Conservation (phyloP, 768 basidiomycete genomes). For the Leccinum aurantiacum region DNA sequence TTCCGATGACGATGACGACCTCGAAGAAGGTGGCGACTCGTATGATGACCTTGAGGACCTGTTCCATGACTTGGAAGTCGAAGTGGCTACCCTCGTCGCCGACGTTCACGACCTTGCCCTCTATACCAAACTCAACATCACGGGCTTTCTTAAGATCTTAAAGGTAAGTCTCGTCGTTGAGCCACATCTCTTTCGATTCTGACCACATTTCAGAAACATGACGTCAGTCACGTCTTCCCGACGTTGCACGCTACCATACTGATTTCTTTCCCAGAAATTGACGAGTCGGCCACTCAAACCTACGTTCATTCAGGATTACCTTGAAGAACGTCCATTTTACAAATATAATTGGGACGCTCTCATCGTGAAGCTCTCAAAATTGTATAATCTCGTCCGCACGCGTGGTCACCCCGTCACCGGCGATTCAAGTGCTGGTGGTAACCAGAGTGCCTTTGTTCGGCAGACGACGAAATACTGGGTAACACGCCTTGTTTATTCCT, state of each 20-base stretch:
- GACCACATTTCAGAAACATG: constrained; percentile 72
- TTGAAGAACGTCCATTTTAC: constrained; percentile 95
- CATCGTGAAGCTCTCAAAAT: constrained; percentile 91
- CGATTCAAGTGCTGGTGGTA: constrained; percentile 92
- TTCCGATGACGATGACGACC: constrained; percentile 58
- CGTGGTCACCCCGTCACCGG: constrained; percentile 93
- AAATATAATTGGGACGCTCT: constrained; percentile 95
- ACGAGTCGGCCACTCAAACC: constrained; percentile 80
- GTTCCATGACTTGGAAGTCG: constrained; percentile 87
- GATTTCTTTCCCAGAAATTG: constrained; percentile 70
- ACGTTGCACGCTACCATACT: constrained; percentile 9
- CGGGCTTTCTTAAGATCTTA: constrained; percentile 97
- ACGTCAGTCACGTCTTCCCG: constrained; percentile 48
- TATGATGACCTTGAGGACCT: constrained; percentile 79
- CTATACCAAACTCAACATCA: constrained; percentile 96
- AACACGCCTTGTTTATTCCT: constrained; percentile 11
- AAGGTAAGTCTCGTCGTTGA: constrained; percentile 53
- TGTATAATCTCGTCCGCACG: constrained; percentile 94
- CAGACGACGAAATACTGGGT: constrained; percentile 99
- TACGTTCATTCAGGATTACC: constrained; percentile 85
- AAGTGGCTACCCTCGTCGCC: constrained; percentile 92
- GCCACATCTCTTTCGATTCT: constrained; percentile 1
- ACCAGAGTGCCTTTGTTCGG: constrained; percentile 95
- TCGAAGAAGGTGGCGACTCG: constrained; percentile 50
- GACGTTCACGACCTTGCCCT: constrained; percentile 89